phyloP scores from a whole-genome alignment of 352 stramenopile species.

The Phytopythium helicoides region DNA sequence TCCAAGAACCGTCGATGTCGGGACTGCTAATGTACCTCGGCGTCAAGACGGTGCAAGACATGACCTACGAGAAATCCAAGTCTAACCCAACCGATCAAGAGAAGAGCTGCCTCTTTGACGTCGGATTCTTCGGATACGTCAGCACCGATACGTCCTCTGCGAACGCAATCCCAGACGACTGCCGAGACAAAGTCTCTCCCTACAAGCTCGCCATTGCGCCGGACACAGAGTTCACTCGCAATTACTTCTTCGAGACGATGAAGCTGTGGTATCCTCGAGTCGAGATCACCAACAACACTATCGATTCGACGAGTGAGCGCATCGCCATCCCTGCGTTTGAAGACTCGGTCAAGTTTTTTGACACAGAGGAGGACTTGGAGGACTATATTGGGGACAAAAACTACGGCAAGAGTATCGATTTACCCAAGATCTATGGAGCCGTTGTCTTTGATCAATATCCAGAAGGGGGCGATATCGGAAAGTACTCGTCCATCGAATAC shows the following conservation, averaged over 20 bases:
- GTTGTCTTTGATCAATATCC: constrained; percentile 61
- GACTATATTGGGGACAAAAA: constrained; percentile 29
- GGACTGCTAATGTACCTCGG: constrained; percentile 50
- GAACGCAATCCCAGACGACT: constrained; percentile 30
- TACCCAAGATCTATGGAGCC: constrained; percentile 53
- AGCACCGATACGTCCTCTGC: constrained; percentile 31
- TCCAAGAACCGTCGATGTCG: constrained; percentile 47
- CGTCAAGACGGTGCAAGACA: constrained; percentile 23
- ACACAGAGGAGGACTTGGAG: constrained; percentile 37
- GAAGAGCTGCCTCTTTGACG: constrained; percentile 16
- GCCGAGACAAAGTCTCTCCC: constrained; percentile 24
- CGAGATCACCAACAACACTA: constrained; percentile 13
- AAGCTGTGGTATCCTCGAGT: constrained; percentile 54
- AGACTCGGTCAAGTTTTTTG: constrained; percentile 66
- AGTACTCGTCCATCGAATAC: constrained; percentile 51
- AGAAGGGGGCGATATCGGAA: constrained; percentile 33
- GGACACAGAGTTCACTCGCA: constrained; percentile 54
- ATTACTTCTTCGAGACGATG: constrained; percentile 60
- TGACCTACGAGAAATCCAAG: constrained; percentile 13
- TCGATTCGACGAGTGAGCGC: constrained; percentile 9
- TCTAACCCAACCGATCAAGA: constrained; percentile 10
- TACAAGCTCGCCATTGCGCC: constrained; percentile 56
- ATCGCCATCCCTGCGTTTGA: constrained; percentile 46
- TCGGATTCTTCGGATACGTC: constrained; percentile 34
- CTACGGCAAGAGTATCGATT: constrained; percentile 45